Evolutionary conservation across 2,329 filamentous ascomycete genomes (phyloP).

Genomic region (Paraconiothyrium brasiliense): DNA sequence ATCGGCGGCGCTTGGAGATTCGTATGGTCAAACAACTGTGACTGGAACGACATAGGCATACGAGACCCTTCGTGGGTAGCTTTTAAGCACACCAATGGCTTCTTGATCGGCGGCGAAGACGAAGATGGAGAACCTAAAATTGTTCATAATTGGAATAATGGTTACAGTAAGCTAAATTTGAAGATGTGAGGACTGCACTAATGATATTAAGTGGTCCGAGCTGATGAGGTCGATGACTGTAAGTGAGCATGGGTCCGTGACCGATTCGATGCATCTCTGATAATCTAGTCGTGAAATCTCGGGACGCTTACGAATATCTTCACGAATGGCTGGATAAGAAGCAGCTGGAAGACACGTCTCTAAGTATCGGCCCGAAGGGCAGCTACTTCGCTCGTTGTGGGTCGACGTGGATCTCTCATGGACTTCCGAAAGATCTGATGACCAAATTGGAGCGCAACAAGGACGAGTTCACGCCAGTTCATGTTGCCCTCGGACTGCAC

Average conservation of each 20-base stretch:
- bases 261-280: neutral
- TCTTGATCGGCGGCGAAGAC: slow-evolving; percentile 2
- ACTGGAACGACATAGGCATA: slow-evolving; percentile 5
- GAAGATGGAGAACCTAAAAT: slow-evolving; percentile 3
- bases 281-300: slow-evolving; percentile 1
- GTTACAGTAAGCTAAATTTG: neutral
- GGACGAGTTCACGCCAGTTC: slow-evolving; percentile 4
- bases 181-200: no score
- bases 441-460: slow-evolving; percentile 11
- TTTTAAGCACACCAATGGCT: slow-evolving; percentile 13
- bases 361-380: slow-evolving; percentile 23
- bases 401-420: slow-evolving; percentile 11
- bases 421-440: slow-evolving; percentile 17
- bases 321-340: slow-evolving; percentile 26
- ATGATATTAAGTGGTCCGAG: slow-evolving; percentile 5
- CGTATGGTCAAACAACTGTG: neutral
- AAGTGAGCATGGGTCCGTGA: neutral
- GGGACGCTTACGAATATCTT: slow-evolving; percentile 15
- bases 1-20: neutral
- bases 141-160: slow-evolving; percentile 5
- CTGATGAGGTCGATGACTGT: slow-evolving; percentile 15
- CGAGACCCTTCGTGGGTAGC: slow-evolving; percentile 1
- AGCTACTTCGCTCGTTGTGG: slow-evolving; percentile 23
- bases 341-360: slow-evolving; percentile 11
- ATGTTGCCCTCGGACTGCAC: slow-evolving; percentile 18